Evolutionary conservation across 169 alveolate species (phyloP).

Genomic region (Theileria parva): DNA sequence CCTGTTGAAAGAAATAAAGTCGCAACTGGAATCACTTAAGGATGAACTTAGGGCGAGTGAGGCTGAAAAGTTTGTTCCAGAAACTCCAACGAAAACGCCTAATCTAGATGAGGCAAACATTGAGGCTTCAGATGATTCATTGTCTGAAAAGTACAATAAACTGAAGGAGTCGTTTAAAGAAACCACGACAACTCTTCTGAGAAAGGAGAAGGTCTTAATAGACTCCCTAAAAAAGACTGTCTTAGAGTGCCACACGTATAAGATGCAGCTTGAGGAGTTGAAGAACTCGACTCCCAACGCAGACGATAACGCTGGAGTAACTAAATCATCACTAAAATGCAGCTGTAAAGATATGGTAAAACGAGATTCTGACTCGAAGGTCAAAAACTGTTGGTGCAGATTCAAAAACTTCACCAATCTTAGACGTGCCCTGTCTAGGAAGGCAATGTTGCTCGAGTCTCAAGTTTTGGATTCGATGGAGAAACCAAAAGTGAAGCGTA

Average conservation of each 20-base stretch:
- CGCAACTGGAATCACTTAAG: slow-evolving; percentile 1
- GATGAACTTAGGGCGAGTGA: not conserved
- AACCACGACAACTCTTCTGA: slow-evolving; percentile 25
- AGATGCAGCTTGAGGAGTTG: slow-evolving; percentile 24
- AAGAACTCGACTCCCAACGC: not conserved
- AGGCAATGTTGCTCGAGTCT: slow-evolving; percentile 21
- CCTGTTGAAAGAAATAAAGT: not conserved
- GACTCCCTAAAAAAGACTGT: slow-evolving; percentile 54
- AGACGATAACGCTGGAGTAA: not conserved
- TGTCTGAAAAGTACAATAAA: slow-evolving; percentile 18
- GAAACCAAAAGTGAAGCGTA: not conserved
- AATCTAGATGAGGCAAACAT: slow-evolving; percentile 6
- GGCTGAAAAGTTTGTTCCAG: slow-evolving; percentile 1
- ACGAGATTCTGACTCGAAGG: not conserved
- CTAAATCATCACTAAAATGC: slow-evolving; percentile 21
- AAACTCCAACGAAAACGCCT: slow-evolving; percentile 5
- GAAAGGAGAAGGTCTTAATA: slow-evolving; percentile 32
- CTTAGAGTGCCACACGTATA: slow-evolving; percentile 24
- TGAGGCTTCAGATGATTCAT: slow-evolving; percentile 16
- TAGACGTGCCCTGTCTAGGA: not conserved
- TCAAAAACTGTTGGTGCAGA: slow-evolving; percentile 47
- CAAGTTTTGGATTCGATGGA: not conserved
- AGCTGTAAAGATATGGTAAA: slow-evolving; percentile 20
- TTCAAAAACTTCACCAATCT: slow-evolving; percentile 20
- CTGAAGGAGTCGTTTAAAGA: slow-evolving; percentile 34